Percentiles rank a stretch among this genome's conserved stretches.
Evolutionary conservation across 73 alveolate genomes (phyloP).

Genomic region (Paramecium tetraurelia): DNA sequence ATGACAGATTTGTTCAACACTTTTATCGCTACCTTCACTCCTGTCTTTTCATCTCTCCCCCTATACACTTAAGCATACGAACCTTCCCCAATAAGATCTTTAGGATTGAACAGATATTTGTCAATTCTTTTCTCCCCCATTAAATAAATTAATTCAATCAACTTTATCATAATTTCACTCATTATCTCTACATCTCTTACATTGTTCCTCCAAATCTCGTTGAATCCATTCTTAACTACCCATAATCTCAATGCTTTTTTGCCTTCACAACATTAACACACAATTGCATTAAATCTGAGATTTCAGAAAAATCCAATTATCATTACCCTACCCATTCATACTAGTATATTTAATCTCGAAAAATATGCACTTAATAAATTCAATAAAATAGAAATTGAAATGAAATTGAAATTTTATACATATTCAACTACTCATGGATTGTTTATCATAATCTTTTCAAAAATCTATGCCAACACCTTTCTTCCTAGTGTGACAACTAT

Average conservation of each 20-base stretch:
- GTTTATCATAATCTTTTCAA: conserved; percentile 21
- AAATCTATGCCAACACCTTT: not conserved
- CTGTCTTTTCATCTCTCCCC: conserved; percentile 62
- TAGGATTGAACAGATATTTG: conserved; percentile 41
- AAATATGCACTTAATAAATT: no score
- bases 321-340: no score
- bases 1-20: conserved; percentile 48
- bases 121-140: conserved; percentile 50
- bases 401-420: not conserved
- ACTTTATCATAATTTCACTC: not conserved
- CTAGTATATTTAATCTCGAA: no score
- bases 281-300: not conserved
- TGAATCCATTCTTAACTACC: no score
- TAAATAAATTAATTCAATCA: not conserved
- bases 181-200: not conserved
- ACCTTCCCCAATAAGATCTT: conserved; percentile 54
- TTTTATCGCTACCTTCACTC: conserved; percentile 57
- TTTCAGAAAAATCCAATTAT: no score
- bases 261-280: not conserved
- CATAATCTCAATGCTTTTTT: not conserved
- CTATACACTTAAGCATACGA: conserved; percentile 60
- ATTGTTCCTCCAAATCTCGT: not conserved
- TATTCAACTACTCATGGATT: not conserved
- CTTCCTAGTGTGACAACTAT: not conserved
- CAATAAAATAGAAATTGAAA: no score